A percentile compares a stretch with the other conserved stretches of the same genome.
Evolutionary conservation across 768 basidiomycete genomes (phyloP).

Genomic region (Cytidiella melzeri): DNA sequence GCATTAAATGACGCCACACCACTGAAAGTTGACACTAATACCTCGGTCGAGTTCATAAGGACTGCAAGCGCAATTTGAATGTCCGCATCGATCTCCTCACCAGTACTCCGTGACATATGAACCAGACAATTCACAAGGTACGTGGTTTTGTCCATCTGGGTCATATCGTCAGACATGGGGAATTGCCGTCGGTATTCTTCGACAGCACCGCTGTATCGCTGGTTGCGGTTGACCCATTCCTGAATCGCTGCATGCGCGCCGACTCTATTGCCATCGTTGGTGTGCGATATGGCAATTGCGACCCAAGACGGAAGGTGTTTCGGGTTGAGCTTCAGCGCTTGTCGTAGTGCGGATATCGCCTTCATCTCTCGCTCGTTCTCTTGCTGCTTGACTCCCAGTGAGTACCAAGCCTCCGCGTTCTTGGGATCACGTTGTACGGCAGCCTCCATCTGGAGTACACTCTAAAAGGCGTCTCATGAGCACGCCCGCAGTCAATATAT

Average conservation of each 20-base stretch:
- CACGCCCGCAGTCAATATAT: background rate
- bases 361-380: constrained; percentile 94
- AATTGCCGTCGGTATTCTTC: constrained; percentile 30
- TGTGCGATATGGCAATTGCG: constrained; percentile 83
- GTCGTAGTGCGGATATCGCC: constrained; percentile 79
- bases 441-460: constrained; percentile 85
- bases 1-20: background rate
- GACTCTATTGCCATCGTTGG: constrained; percentile 77
- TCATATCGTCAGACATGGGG: constrained; percentile 24
- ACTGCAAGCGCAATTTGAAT: constrained; percentile 94
- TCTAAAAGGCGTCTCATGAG: constrained; percentile 45
- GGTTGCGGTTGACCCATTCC: constrained; percentile 74
- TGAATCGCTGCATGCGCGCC: constrained; percentile 76
- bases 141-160: constrained; percentile 36
- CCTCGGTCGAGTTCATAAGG: constrained; percentile 88
- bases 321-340: constrained; percentile 78
- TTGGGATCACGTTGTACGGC: constrained; percentile 71
- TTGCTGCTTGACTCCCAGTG: constrained; percentile 94
- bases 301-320: constrained; percentile 77
- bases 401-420: constrained; percentile 77
- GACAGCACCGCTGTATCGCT: constrained; percentile 45
- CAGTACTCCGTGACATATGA: constrained; percentile 60
- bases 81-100: constrained; percentile 78
- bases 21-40: constrained; percentile 25
- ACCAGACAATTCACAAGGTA: constrained; percentile 75